Evolutionary conservation across 129 eudicot species (phyloP).

Genomic region (Ambrosia trifida): DNA sequence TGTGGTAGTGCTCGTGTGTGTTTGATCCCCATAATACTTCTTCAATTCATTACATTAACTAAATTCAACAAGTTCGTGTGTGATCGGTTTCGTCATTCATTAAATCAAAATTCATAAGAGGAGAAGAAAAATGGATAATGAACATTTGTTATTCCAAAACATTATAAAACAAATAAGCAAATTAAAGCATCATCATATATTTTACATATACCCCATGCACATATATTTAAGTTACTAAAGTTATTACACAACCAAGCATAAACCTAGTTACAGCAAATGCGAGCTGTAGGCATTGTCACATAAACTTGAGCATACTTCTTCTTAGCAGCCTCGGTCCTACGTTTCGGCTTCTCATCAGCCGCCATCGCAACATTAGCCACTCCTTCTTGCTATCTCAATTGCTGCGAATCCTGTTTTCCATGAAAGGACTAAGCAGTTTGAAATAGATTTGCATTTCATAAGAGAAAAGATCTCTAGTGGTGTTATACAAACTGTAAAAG

Average conservation of each 20-base stretch:
- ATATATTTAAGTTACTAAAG: constrained; percentile 24
- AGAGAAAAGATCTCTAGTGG: too few relatives aligned
- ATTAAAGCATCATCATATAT: constrained; percentile 14
- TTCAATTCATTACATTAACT: too few relatives aligned
- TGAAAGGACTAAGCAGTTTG: too few relatives aligned
- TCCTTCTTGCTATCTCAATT: too few relatives aligned
- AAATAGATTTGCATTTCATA: too few relatives aligned
- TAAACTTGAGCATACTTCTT: constrained; percentile 80
- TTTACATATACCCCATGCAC: constrained; percentile 32
- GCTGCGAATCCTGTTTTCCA: too few relatives aligned
- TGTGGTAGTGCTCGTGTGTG: too few relatives aligned
- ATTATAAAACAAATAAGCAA: constrained; percentile 24
- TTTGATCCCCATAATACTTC: too few relatives aligned
- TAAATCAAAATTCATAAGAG: neutral
- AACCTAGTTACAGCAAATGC: constrained; percentile 48
- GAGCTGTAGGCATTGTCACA: constrained; percentile 78
- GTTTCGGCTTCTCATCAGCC: constrained; percentile 65
- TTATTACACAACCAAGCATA: neutral
- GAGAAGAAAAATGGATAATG: neutral
- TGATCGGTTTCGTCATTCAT: neutral
- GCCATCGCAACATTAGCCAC: too few relatives aligned
- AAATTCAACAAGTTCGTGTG: too few relatives aligned
- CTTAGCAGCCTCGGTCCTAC: constrained; percentile 71
- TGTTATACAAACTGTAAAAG: too few relatives aligned
- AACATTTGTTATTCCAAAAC: constrained; percentile 26